Evolutionary conservation across 495 filamentous ascomycete species (phyloP), one percentile per base, ranked within the genome.

Genomic region (Talaromyces wortmannii): DNA sequence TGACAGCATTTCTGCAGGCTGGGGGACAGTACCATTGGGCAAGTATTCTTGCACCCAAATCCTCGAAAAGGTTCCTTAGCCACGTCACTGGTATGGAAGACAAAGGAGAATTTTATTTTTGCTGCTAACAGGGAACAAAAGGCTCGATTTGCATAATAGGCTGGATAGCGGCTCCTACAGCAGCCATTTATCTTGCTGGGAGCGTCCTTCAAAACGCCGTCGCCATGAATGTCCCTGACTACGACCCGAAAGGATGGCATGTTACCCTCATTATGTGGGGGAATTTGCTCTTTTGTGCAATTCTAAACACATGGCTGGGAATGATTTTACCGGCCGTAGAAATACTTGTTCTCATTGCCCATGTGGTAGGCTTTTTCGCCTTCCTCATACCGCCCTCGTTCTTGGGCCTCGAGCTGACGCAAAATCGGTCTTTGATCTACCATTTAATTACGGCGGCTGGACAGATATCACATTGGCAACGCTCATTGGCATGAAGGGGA

Each of bases 1-100:
- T 23, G 1, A 23, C 23, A 23, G 4, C 23, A 23, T 23, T 23
- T 23, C 23, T 23, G 23, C 23, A 23, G 23, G 23, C 23, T 4
- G 23, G 23, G 23, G 75, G 73, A 12, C 75, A 78, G 54, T 78
- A 77, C 60, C 69, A 76, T 55, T 78, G 75, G 75, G 63, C 67
- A 36, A 59, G 63, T 36, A 65, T 75, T 50, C 67, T 79, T 50
- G 69, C 71, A 6, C 74, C 75, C 23, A 29, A 45, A 17, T 58
- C 59, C 16, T 66, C 44, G 36, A 60, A 67, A 52, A 70, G 69
- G 29, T 71, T 76, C 33, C 60, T 72, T 5, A 76, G 73, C 55
- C 77, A 69, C 50, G 55, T 76, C 1, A 67, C 72, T 11, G 74
- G 73, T 13, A 23, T 40, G 36, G 36, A 40, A 2, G 36, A 40